These are phyloP conservation scores for Zalaria obscura DNA, from an alignment of 2,329 filamentous ascomycete species.

Conservation along the genomic window DNA sequence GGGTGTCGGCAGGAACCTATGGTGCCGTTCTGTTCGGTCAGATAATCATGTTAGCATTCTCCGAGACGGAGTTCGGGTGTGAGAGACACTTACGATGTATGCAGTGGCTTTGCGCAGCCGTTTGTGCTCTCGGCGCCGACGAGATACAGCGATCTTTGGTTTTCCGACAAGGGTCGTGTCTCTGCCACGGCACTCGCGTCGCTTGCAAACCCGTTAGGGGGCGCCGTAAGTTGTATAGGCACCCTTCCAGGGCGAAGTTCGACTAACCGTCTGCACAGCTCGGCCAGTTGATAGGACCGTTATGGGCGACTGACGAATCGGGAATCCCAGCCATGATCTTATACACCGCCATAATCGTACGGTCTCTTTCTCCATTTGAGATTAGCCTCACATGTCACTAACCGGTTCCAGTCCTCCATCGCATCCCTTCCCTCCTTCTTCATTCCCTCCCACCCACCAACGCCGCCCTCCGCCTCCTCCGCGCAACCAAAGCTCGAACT, in stretches of 20 bases:
- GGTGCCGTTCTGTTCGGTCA: constrained; percentile 80
- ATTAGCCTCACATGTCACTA: background rate
- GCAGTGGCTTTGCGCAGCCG: constrained; percentile 63
- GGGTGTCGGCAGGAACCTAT: constrained; percentile 40
- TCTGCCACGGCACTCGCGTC: constrained; percentile 75
- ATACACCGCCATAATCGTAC: constrained; percentile 68
- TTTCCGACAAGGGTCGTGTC: constrained; percentile 69
- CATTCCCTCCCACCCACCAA: constrained; percentile 62
- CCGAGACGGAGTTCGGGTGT: background rate
- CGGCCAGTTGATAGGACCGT: constrained; percentile 73
- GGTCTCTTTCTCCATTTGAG: constrained; percentile 16
- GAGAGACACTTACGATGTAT: background rate
- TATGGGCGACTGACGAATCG: constrained; percentile 48
- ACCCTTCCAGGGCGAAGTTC: background rate
- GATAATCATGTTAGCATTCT: constrained; percentile 52
- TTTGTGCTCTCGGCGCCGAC: constrained; percentile 86
- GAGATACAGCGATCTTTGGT: constrained; percentile 88
- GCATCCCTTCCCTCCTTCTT: constrained; percentile 66
- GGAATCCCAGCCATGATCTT: constrained; percentile 73
- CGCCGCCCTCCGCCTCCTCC: constrained; percentile 57
- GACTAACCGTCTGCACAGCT: constrained; percentile 9
- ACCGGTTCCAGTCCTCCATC: constrained; percentile 32
- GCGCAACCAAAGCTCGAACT: constrained; percentile 39
- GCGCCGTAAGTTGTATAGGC: constrained; percentile 42
- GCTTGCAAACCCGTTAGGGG: constrained; percentile 80